Evolutionary conservation across 805 yeast species (phyloP).

Genomic region (Pichia membranifaciens): DNA sequence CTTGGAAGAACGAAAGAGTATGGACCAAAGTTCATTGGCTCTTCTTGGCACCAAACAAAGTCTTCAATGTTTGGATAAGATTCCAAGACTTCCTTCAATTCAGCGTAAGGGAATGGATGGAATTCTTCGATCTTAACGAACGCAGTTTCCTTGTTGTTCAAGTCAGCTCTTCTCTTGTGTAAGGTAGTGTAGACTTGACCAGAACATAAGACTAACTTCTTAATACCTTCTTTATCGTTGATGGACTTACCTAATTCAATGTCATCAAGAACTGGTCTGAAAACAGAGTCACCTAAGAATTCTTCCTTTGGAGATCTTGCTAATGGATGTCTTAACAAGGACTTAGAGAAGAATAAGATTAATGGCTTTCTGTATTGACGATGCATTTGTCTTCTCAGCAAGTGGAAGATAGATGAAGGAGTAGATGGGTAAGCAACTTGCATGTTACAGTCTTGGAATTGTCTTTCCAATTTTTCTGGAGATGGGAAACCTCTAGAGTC

Average conservation of each 20-base stretch:
- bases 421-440: constrained; percentile 98
- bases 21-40: constrained; percentile 95
- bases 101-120: constrained; percentile 98
- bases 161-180: constrained; percentile 76
- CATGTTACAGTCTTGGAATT: constrained; percentile 98
- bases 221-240: constrained; percentile 73
- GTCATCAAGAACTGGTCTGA: constrained; percentile 96
- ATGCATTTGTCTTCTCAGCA: constrained; percentile 97
- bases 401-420: constrained; percentile 94
- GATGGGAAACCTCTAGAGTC: constrained; percentile 93
- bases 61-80: constrained; percentile 79
- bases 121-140: constrained; percentile 86
- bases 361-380: constrained; percentile 97
- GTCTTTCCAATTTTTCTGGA: constrained; percentile 83
- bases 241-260: constrained; percentile 75
- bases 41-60: constrained; percentile 96
- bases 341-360: constrained; percentile 83
- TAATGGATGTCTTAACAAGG: constrained; percentile 92
- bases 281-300: constrained; percentile 85
- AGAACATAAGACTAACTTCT: constrained; percentile 74
- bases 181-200: constrained; percentile 96
- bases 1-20: constrained; percentile 82
- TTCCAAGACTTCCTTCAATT: constrained; percentile 76
- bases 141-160: constrained; percentile 79
- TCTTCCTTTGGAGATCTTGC: constrained; percentile 83